Evolutionary conservation across 202 grass and related monocot genomes (phyloP), one percentile per base, ranked within the genome.

Genomic region (Zizania palustris): DNA sequence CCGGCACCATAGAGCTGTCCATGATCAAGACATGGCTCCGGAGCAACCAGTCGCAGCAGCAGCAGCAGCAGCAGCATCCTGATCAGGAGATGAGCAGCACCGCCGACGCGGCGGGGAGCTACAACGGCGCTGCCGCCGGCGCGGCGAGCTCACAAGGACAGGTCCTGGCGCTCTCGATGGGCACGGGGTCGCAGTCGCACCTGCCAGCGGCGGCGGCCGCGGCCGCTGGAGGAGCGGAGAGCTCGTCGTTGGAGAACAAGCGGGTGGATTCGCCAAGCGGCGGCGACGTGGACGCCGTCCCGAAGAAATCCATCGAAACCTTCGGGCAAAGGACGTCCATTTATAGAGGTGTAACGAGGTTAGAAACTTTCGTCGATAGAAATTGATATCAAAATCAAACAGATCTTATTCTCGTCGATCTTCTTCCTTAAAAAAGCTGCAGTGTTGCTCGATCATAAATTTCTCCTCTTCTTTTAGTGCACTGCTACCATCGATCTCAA

Each of bases 271-370:
- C 83, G 33, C 59, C 91, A 34, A 54, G 86, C 4, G 40, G 19
- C 4, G 40, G 19, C 44, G 78, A 74, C 45, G 80, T 83, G 11
- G 93, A 93, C 22, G 65, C 76, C 59, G 70, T 82, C n/a, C 69
- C 82, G 28, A 79, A 90, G 80, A 97, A 93, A 56, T 91, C 90
- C 34, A 85, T 86, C 60, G 93, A 97, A 72, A 93, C 93, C 14
- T 97, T 97, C 11, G 93, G 93, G 78, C 93, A 97, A 63, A 97
- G 93, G 76, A 97, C 93, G 36, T 97, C 93, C 10, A 92, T 92
- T 78, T 97, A 97, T 56, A 82, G 93, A 63, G 93, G 93, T 58
- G 93, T 97, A 45, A 97, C 93, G 46, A 92, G 93, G 93, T 97
- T 89, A 65, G 81, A 54, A 19, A 62, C 36, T 45, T 64, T 69